Evolutionary conservation across 345 rosid species (phyloP), one percentile per base, ranked within the genome.

Genomic region (Acer negundo): DNA sequence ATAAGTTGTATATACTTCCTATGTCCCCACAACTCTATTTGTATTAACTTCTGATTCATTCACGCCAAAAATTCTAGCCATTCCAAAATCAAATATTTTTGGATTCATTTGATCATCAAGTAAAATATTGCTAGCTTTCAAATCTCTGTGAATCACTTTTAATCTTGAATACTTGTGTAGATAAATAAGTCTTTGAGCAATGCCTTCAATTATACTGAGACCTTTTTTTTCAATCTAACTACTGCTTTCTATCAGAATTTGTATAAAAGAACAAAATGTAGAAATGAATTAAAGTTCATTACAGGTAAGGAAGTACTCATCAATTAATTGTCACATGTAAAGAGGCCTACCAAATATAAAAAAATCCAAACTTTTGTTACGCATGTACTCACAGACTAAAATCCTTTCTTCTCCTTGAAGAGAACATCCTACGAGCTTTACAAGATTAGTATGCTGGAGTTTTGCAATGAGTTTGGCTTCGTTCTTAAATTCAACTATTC

Each of bases 121-220:
- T 17, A 78, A 64, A 38, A 78, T 55, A 40, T 71, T 77, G 75
- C 70, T 77, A 1, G 65, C 75, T 70, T 62, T 53, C 5, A 71
- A 28, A 31, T 31, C 38, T 31, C 35, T 62, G 28, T 55, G 74
- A 71, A 71, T 71, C 38, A 71, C 28, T 55, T 31, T 31, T 31
- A 31, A 31, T 31, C 38, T 31, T 31, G 38, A 31, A 31, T 31
- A 31, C 3, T 31, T 62, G 35, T 77, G 80, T 0, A 77, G 75
- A 35, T 70, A 70, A 31, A 62, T 20, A 44, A 77, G 80, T 19
- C 80, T 75, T 77, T 77, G 74, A 44, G 35, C 38, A 7, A 77
- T 77, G 2, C 69, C 75, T 61, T 77, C 80, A 69, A 77, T 69
- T 49, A 77, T 69, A 8, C 2, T 69, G 12, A 69, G n/a, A 0